Percentiles rank a stretch among this genome's conserved stretches.
Conservation (phyloP, 2,329 filamentous ascomycete species). For the Neofusicoccum laricinum region DNA sequence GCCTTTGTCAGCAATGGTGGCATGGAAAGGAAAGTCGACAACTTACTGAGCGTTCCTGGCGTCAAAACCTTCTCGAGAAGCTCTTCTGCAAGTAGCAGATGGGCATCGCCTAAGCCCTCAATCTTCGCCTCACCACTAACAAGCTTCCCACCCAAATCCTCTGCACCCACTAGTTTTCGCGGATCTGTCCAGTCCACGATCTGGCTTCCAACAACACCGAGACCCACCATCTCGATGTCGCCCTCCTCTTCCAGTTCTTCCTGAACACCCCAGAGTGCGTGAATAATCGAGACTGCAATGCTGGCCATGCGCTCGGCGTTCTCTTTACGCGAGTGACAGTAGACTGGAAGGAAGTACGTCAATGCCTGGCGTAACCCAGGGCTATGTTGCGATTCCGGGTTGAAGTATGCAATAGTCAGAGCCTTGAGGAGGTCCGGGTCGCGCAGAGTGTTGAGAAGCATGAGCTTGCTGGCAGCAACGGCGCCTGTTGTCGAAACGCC, state of each 20-base stretch:
- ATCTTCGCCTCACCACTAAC: slow-evolving; percentile 52
- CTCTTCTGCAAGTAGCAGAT: slow-evolving; percentile 73
- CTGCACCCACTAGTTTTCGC: slow-evolving; percentile 67
- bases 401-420: slow-evolving; percentile 83
- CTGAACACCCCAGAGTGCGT: slow-evolving; percentile 59
- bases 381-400: slow-evolving; percentile 76
- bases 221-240: slow-evolving; percentile 70
- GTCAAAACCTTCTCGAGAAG: slow-evolving; percentile 72
- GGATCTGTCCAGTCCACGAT: slow-evolving; percentile 95
- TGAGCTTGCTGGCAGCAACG: slow-evolving; percentile 77
- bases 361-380: slow-evolving; percentile 81
- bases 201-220: slow-evolving; percentile 75
- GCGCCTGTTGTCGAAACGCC: slow-evolving; percentile 79
- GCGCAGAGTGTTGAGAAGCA: slow-evolving; percentile 72
- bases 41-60: slow-evolving; percentile 63
- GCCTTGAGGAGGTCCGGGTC: slow-evolving; percentile 67
- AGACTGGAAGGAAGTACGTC: slow-evolving; percentile 92
- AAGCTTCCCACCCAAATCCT: slow-evolving; percentile 38
- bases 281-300: slow-evolving; percentile 71
- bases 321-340: slow-evolving; percentile 78
- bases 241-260: slow-evolving; percentile 71
- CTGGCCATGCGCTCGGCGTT: slow-evolving; percentile 80
- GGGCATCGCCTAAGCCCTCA: slow-evolving; percentile 69
- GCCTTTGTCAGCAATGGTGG: slow-evolving; percentile 26
- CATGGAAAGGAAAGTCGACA: not conserved